These are phyloP conservation scores for Suillus discolor DNA, from an alignment of 768 basidiomycete species.

Conservation along the genomic window DNA sequence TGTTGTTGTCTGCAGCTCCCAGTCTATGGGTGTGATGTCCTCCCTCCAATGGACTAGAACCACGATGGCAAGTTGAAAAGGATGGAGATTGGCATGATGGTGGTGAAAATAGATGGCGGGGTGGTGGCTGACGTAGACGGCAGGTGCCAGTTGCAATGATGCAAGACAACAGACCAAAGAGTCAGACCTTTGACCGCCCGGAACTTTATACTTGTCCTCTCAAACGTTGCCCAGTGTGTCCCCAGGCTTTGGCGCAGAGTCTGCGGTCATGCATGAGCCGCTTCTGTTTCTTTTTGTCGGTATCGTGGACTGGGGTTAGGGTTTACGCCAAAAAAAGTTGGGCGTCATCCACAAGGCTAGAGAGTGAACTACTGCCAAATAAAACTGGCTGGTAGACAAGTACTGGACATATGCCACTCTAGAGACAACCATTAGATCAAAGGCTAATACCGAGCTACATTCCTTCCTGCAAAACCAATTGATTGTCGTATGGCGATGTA, in stretches of 20 bases:
- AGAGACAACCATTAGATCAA: background rate
- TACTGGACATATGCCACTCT: background rate
- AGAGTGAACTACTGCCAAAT: too few relatives aligned
- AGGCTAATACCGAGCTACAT: background rate
- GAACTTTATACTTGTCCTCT: too few relatives aligned
- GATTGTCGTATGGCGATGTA: constrained; percentile 1
- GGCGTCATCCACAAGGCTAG: too few relatives aligned
- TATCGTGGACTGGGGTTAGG: too few relatives aligned
- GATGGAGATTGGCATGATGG: background rate
- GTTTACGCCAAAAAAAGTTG: too few relatives aligned
- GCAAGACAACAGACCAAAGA: background rate
- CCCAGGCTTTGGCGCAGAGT: too few relatives aligned
- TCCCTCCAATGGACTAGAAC: background rate
- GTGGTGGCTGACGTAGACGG: background rate
- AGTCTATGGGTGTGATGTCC: background rate
- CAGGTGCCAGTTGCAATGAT: background rate
- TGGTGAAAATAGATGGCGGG: background rate
- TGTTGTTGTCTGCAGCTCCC: background rate
- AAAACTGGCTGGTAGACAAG: too few relatives aligned
- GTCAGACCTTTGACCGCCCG: background rate
- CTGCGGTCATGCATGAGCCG: too few relatives aligned
- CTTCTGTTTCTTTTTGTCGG: too few relatives aligned
- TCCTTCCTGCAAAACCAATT: background rate
- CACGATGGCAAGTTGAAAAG: background rate
- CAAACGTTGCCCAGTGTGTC: too few relatives aligned